Base-by-base conservation (phyloP, 441 rosid genomes). In the Jatropha podagrica region DNA sequence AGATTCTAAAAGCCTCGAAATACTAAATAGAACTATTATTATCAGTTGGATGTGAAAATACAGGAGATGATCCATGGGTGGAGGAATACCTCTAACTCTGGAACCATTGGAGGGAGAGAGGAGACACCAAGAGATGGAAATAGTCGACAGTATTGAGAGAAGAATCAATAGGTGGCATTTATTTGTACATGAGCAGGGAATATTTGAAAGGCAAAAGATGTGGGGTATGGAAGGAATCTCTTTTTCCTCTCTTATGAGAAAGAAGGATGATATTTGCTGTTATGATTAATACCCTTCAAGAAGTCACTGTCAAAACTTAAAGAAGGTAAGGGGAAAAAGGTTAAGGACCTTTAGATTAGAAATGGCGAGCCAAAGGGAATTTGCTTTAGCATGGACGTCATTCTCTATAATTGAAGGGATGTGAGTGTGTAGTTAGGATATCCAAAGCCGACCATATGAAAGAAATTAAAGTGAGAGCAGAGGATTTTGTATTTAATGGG, bases 201-300 rank as follows among this genome's bases (percentile, higher is more conserved):
- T 89, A 87, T 88, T 81, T 77, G 81, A 80, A 79, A 87, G 87
- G 86, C 74, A 77, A 81, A 85, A 78, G 71, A 75, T 69, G 88
- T 84, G 89, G 89, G 89, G 68, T 86, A 88, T 85, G 92, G 7
- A 87, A 88, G 79, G 96, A 89, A 91, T 91, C 91, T 85, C 83
- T 58, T 83, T 81, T 78, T 74, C 54, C 51, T 66, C 46, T 68
- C 54, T 8, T 23, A 64, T 48, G 58, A n/a, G 52, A 7, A 4
- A 14, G 46, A 44, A 59, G 68, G n/a, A 69, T 60, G 63, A 71
- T 68, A 54, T 44, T 75, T 27, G 73, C 60, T 65, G 71, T 68
- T 66, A 59, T 32, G 46, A 42, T 80, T 61, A 68, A 60, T 44
- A 44, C 48, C 68, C 56, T 72, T 26, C 46, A 59, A 41, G 48